Base-by-base conservation (phyloP, 2,329 filamentous ascomycete species). In the Neurospora sp. region DNA sequence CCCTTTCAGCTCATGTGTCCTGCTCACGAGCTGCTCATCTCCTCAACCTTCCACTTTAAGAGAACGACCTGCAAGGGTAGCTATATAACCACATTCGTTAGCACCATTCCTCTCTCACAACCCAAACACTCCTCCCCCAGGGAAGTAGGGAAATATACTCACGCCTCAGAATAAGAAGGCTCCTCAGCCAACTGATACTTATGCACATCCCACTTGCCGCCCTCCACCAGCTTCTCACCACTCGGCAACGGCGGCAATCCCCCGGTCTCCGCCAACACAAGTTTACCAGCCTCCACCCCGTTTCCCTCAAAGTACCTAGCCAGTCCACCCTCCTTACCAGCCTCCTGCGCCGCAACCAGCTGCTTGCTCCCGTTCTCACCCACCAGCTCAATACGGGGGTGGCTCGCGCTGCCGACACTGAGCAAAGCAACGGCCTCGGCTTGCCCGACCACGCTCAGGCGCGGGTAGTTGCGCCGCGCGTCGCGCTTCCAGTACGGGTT, bases 401-500 rank as follows among this genome's bases (percentile, higher is more conserved):
- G 84, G 11, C 88, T 90, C 70, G 90, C 91, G 82, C 91, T 97
- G 74, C 96, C 96, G 65, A 98, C 89, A 37, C n/a, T n/a, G n/a
- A n/a, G n/a, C n/a, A n/a, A n/a, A n/a, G 91, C 91, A 33, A 96
- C 96, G 68, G 93, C 89, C 80, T 98, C 92, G 66, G 88, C 88
- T 84, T 98, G 96, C 71, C 84, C 90, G 72, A 99, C 87, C 66
- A 92, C 89, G 77, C 91, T 95, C 70, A 91, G 85, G 75, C 86
- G 87, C 39, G 96, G 92, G 83, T 98, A 98, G 77, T 86, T 86
- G 77, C 96, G 88, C 76, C 96, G 91, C 72, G 84, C 81, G 78
- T 99, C 96, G 77, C 96, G 93, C 86, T 97, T 96, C 93, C 93
- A 99, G 84, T 97, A 97, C 43, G 93, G 89, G 83, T 97, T 97